Conservation (phyloP, 345 rosid species). For the Passiflora organensis region DNA sequence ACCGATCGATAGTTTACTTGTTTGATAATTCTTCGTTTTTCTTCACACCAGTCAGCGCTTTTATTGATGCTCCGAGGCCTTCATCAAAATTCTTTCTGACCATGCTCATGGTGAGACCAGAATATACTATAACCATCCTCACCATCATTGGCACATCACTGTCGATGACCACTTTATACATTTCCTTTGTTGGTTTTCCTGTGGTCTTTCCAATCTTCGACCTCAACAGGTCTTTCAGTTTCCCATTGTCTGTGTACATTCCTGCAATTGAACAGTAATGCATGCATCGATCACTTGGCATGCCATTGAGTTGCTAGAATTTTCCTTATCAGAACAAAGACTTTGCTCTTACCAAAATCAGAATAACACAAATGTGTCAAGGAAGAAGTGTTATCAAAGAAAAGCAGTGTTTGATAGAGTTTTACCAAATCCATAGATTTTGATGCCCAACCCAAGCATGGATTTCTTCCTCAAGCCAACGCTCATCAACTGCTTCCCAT, state of each 20-base stretch:
- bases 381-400: too few species aligned
- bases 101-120: slow-evolving; percentile 42
- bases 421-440: slow-evolving; percentile 41
- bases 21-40: slow-evolving; percentile 35
- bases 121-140: slow-evolving; percentile 39
- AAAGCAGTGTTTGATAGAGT: neutral
- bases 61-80: slow-evolving; percentile 40
- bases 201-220: slow-evolving; percentile 32
- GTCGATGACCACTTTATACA: slow-evolving; percentile 37
- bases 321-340: neutral
- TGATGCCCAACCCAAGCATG: slow-evolving; percentile 40
- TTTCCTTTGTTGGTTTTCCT: slow-evolving; percentile 35
- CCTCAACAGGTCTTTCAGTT: slow-evolving; percentile 32
- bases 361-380: too few species aligned
- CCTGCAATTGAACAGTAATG: slow-evolving; percentile 27
- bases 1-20: slow-evolving; percentile 21
- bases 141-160: slow-evolving; percentile 34
- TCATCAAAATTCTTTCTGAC: slow-evolving; percentile 34
- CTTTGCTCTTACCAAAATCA: too few species aligned
- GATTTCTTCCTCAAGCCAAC: slow-evolving; percentile 44
- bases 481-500: slow-evolving; percentile 38
- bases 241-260: slow-evolving; percentile 35
- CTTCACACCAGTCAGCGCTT: slow-evolving; percentile 39
- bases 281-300: neutral
- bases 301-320: neutral